These are phyloP conservation scores for Coemansia sp. DNA, from an alignment of 192 early-diverging fungal genomes.

Conservation along the genomic window DNA sequence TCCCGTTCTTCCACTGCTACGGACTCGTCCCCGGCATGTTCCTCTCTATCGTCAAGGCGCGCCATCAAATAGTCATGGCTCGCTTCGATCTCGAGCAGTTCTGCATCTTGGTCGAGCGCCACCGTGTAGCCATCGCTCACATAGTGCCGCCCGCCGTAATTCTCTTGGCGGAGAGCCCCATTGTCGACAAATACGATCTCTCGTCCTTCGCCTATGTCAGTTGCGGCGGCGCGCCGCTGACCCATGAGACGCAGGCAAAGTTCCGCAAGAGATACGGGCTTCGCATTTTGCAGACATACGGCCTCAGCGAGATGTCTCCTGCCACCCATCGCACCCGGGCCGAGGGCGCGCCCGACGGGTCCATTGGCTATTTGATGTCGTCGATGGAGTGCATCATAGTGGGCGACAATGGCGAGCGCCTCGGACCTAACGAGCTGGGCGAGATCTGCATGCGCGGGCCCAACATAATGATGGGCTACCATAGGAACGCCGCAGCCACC, in stretches of 20 bases:
- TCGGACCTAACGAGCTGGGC: constrained; percentile 64
- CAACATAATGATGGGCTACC: constrained; percentile 86
- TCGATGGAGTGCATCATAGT: constrained; percentile 74
- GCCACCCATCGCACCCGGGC: constrained; percentile 24
- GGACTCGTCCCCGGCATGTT: constrained; percentile 58
- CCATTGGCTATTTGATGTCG: constrained; percentile 70
- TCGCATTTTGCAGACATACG: constrained; percentile 60
- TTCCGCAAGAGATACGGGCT: constrained; percentile 46
- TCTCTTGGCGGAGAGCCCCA: constrained; percentile 70
- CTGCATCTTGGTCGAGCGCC: constrained; percentile 63
- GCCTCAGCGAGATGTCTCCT: constrained; percentile 64
- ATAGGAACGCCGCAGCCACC: constrained; percentile 79
- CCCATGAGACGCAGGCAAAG: constrained; percentile 60
- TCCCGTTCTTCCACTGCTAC: constrained; percentile 77
- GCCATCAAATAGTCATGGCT: constrained; percentile 67
- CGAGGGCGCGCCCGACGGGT: constrained; percentile 38
- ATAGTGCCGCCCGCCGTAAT: constrained; percentile 69
- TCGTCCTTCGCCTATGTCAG: constrained; percentile 59
- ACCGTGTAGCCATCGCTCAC: constrained; percentile 63
- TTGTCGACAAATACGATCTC: constrained; percentile 72
- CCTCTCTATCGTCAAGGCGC: constrained; percentile 41
- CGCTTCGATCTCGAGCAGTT: constrained; percentile 71
- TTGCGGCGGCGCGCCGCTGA: constrained; percentile 81
- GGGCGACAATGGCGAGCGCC: constrained; percentile 65
- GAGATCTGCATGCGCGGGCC: constrained; percentile 87